These are phyloP conservation scores for Entoloma clypeatum DNA, from an alignment of 1,284 basidiomycete species.

Conservation along the genomic window DNA sequence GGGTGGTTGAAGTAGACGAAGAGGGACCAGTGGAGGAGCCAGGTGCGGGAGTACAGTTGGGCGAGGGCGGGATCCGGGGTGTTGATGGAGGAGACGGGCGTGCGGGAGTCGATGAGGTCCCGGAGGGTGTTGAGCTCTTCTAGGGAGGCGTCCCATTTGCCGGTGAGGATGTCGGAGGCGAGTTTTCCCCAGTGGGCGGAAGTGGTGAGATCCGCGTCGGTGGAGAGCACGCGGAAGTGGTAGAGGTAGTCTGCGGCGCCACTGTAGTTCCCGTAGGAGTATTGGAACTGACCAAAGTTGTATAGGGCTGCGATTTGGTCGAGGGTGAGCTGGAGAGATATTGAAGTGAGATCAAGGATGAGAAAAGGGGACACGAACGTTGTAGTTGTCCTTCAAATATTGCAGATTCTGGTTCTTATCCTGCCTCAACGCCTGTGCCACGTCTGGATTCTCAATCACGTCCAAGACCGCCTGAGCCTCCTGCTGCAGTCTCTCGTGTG, in stretches of 20 bases:
- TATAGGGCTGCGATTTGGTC: conserved; percentile 97
- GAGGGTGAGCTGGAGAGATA: conserved; percentile 66
- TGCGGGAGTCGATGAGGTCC: conserved; percentile 84
- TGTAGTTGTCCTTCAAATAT: conserved; percentile 92
- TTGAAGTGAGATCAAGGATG: conserved; percentile 9
- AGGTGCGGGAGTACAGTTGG: conserved; percentile 92
- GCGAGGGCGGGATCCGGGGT: conserved; percentile 54
- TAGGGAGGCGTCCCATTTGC: conserved; percentile 91
- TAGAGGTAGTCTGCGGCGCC: conserved; percentile 95
- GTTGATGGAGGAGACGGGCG: conserved; percentile 42
- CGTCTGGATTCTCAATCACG: conserved; percentile 96
- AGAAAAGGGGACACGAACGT: conserved; percentile 48
- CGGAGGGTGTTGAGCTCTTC: conserved; percentile 92
- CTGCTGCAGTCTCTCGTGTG: conserved; percentile 79
- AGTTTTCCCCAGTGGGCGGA: conserved; percentile 99
- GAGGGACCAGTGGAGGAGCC: conserved; percentile 97
- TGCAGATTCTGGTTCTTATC: conserved; percentile 97
- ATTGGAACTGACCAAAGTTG: conserved; percentile 98
- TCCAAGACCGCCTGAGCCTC: conserved; percentile 92
- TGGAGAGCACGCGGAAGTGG: conserved; percentile 97
- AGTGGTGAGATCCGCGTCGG: conserved; percentile 86
- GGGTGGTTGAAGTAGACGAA: conserved; percentile 99
- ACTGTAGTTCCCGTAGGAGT: conserved; percentile 94
- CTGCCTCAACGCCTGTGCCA: conserved; percentile 84
- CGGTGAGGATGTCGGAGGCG: conserved; percentile 92